Evolutionary conservation across 2,329 filamentous ascomycete genomes (phyloP).

Genomic region (Diatrype stigma): DNA sequence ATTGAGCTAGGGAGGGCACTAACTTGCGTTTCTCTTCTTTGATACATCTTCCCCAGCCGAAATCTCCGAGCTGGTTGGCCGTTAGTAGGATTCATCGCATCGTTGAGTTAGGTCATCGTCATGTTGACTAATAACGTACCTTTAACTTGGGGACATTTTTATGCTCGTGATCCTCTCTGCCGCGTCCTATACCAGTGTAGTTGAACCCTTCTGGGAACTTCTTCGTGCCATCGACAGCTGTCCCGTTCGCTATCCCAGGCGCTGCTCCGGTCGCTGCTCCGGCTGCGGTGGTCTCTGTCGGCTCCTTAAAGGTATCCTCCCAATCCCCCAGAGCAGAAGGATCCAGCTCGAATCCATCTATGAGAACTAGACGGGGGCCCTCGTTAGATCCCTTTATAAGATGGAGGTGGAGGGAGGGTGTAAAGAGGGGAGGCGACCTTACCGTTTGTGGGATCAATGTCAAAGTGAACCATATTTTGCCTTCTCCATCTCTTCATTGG

Average conservation of each 20-base stretch:
- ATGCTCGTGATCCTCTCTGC: background rate
- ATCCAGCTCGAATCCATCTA: background rate
- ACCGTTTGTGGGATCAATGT: background rate
- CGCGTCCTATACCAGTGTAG: background rate
- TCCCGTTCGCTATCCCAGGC: background rate
- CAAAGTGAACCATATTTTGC: background rate
- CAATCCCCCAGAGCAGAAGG: background rate
- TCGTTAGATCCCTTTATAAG: background rate
- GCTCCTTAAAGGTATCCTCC: background rate
- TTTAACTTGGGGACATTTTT: background rate
- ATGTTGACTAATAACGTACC: background rate
- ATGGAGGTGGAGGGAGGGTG: background rate
- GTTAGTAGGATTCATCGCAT: background rate
- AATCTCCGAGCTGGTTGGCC: background rate
- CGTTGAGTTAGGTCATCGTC: no score
- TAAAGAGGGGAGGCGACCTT: no score
- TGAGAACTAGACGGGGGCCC: background rate
- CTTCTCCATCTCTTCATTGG: background rate
- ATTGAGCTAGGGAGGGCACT: background rate
- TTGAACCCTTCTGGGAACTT: background rate
- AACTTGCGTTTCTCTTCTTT: constrained; percentile 1
- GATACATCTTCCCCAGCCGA: background rate
- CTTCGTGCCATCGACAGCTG: background rate
- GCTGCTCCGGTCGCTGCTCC: no score
- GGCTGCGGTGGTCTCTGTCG: no score